A percentile compares a stretch with the other conserved stretches of the same genome.
phyloP scores from a whole-genome alignment of 192 early-diverging fungal genomes.

The Rhizophagus prolifer region DNA sequence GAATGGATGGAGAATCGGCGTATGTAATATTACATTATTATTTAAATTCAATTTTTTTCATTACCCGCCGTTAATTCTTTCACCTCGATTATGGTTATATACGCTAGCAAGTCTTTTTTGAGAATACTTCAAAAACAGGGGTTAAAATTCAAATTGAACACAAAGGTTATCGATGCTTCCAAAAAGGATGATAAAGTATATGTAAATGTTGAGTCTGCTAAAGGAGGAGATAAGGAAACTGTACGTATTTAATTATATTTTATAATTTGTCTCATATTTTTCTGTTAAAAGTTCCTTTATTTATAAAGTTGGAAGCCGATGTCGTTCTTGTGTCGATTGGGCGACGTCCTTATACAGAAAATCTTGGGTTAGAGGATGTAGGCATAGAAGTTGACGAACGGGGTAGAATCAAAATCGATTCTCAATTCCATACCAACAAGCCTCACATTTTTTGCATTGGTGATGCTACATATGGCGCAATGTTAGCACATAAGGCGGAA shows the following conservation, averaged over 20 bases:
- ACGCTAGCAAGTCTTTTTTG: slow-evolving; percentile 80
- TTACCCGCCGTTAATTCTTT: not conserved
- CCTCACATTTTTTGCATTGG: slow-evolving; percentile 92
- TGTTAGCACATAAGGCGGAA: slow-evolving; percentile 99
- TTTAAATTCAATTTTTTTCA: too few species aligned
- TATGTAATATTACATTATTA: slow-evolving; percentile 38
- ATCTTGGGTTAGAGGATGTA: slow-evolving; percentile 87
- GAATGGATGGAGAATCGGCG: slow-evolving; percentile 95
- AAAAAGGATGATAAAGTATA: slow-evolving; percentile 85
- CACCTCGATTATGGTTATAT: not conserved
- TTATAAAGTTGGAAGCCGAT: slow-evolving; percentile 77
- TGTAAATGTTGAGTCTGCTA: slow-evolving; percentile 88
- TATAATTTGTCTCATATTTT: slow-evolving; percentile 19
- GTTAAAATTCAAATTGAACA: slow-evolving; percentile 97
- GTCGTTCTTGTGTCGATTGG: slow-evolving; percentile 92
- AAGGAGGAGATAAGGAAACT: slow-evolving; percentile 76
- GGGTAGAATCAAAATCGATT: slow-evolving; percentile 86
- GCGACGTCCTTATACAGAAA: slow-evolving; percentile 91
- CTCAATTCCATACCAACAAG: slow-evolving; percentile 83
- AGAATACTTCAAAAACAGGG: slow-evolving; percentile 92
- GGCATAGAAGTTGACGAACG: slow-evolving; percentile 85
- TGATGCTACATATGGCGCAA: slow-evolving; percentile 94
- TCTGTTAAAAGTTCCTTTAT: not conserved
- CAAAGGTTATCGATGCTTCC: slow-evolving; percentile 89
- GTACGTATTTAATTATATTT: slow-evolving; percentile 34